Evolutionary conservation across 2,329 filamentous ascomycete species (phyloP), one percentile per base, ranked within the genome.

Genomic region (Bipolaris zeicola): DNA sequence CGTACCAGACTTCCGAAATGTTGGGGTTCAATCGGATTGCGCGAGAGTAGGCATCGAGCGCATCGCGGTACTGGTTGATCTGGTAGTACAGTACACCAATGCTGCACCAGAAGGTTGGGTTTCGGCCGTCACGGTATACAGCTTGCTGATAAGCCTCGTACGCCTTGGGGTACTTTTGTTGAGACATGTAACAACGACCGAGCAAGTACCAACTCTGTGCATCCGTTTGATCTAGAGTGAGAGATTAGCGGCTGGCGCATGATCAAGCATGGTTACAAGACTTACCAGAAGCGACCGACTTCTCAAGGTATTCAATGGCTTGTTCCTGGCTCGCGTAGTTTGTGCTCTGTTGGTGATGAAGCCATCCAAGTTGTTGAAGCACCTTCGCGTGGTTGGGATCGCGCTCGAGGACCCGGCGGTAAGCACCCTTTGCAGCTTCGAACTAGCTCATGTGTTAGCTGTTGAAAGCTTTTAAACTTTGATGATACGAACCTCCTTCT

Each of bases 1-100:
- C 95, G 77, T 98, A 99, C 95, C 95, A 99, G 49, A 99, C 95
- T 77, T 99, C 95, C 1, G 93, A 97, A 63, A 99, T 98, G 81
- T 96, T 97, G 5, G 95, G 95, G 75, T 98, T 99, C 68, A 99
- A 80, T 53, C 95, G 89, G 69, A 98, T 99, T 44, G 95, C 95
- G 58, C 95, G 90, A 60, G 93, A 97, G 78, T 98, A 99, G 37
- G 95, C 95, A 80, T 99, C 95, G 50, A 99, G 85, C 3, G 95
- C 95, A 81, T 99, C 95, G 57, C 95, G 89, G 79, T 99, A 99
- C 80, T 99, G 95, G 78, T 98, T 99, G 81, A 99, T 99, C 79
- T 98, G 95, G 80, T 98, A 99, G 77, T 99, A 99, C 57, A 99
- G 84, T 14, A 99, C 95, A 75, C 95, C 95, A 73, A 99, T 99